Evolutionary conservation across 768 basidiomycete species (phyloP).

Genomic region (Boletus reticulatus): DNA sequence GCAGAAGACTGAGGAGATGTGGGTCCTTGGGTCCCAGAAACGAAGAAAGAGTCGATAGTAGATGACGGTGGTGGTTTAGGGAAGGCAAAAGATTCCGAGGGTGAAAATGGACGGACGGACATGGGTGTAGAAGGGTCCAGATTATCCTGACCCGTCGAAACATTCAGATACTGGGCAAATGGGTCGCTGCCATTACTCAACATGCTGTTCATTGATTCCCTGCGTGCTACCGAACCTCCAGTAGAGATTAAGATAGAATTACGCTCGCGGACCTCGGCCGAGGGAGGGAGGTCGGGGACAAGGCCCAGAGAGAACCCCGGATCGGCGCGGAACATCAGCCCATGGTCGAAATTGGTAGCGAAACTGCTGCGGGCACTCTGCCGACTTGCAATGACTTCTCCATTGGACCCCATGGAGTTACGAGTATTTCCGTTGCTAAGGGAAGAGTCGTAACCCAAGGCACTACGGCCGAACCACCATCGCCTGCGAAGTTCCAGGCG

Average conservation of each 20-base stretch:
- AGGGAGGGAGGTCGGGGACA: slow-evolving; percentile 47
- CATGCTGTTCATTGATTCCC: slow-evolving; percentile 41
- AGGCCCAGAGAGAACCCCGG: slow-evolving; percentile 2
- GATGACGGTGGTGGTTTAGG: slow-evolving; percentile 50
- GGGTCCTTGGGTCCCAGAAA: neutral
- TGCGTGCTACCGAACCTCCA: slow-evolving; percentile 25
- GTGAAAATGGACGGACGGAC: slow-evolving; percentile 64
- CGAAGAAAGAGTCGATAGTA: neutral
- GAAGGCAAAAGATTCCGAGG: slow-evolving; percentile 66
- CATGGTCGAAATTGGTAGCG: slow-evolving; percentile 57
- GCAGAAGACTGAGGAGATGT: slow-evolving; percentile 13
- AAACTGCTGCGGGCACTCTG: slow-evolving; percentile 56
- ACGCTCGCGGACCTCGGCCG: slow-evolving; percentile 51
- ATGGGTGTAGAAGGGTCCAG: slow-evolving; percentile 44
- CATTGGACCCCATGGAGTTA: slow-evolving; percentile 12
- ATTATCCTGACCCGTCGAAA: slow-evolving; percentile 22
- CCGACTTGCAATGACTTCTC: slow-evolving; percentile 20
- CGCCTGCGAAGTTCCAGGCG: slow-evolving; percentile 41
- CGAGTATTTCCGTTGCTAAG: slow-evolving; percentile 12
- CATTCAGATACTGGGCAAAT: slow-evolving; percentile 40
- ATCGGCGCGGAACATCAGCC: slow-evolving; percentile 25
- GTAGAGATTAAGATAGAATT: slow-evolving; percentile 23
- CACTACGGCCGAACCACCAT: slow-evolving; percentile 44
- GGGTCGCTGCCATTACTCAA: slow-evolving; percentile 35
- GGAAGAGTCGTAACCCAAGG: neutral